Conservation (phyloP, 805 yeast species). For the Candida ipomoeae region DNA sequence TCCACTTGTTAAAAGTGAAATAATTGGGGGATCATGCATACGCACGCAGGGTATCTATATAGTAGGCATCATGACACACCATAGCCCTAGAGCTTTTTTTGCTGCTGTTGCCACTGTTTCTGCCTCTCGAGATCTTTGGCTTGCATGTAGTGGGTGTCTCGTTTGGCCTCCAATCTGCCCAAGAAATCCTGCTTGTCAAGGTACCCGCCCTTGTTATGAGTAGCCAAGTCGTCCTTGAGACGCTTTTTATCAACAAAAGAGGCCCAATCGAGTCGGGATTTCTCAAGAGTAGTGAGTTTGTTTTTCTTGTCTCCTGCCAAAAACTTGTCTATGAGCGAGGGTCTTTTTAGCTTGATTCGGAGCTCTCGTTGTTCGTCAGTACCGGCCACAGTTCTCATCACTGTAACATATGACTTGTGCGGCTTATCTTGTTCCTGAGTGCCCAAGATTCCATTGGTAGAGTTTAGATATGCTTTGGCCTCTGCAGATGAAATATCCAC, state of each 20-base stretch:
- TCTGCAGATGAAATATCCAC: conserved; percentile 80
- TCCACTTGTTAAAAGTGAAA: too few species aligned
- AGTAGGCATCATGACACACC: too few species aligned
- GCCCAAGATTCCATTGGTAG: conserved; percentile 36
- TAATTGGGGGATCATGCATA: too few species aligned
- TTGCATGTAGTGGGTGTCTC: conserved; percentile 48
- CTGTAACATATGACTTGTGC: conserved; percentile 29
- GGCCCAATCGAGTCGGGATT: conserved; percentile 93
- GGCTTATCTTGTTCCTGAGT: conserved; percentile 8
- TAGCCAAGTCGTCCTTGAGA: conserved; percentile 73
- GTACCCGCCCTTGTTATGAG: conserved; percentile 85
- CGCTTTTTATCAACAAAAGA: conserved; percentile 85
- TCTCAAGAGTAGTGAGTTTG: conserved; percentile 86
- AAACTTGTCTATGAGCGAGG: conserved; percentile 73
- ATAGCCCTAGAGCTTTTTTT: not conserved
- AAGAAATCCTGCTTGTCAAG: conserved; percentile 89
- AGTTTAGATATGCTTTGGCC: conserved; percentile 73
- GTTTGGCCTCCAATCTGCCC: conserved; percentile 60
- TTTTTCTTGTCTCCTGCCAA: conserved; percentile 57
- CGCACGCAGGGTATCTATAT: too few species aligned
- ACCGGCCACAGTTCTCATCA: conserved; percentile 31
- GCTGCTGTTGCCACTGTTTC: conserved; percentile 19
- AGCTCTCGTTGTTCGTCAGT: conserved; percentile 30
- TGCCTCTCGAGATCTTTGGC: conserved; percentile 36
- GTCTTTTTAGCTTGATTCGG: conserved; percentile 62